Conservation (phyloP, 2,329 filamentous ascomycete genomes). For the Ilyonectria robusta region DNA sequence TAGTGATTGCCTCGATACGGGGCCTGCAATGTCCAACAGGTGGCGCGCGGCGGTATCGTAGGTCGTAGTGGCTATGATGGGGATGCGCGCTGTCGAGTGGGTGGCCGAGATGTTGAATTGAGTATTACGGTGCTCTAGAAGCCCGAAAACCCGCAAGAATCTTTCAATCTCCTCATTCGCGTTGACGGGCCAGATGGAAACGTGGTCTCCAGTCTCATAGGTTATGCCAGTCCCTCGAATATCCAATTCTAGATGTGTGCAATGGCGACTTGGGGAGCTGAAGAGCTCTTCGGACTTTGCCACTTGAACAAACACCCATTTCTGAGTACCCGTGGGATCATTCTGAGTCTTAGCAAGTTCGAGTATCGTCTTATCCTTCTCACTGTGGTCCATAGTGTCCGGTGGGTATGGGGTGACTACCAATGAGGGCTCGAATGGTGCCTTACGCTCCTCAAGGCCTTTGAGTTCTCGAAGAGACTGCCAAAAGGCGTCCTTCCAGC, state of each 20-base stretch:
- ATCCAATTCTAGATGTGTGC: conserved; percentile 3
- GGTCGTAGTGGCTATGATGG: neutral
- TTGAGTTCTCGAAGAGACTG: neutral
- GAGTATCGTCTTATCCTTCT: no score
- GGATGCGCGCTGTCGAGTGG: neutral
- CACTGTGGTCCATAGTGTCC: no score
- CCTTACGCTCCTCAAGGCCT: neutral
- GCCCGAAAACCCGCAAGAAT: neutral
- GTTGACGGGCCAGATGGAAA: conserved; percentile 6
- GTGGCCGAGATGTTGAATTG: neutral
- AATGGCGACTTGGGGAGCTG: neutral
- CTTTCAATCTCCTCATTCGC: neutral
- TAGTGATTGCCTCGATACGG: neutral
- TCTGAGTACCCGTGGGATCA: neutral
- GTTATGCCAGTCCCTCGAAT: neutral
- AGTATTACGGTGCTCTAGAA: neutral
- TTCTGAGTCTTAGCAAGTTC: neutral
- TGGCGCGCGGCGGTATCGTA: conserved; percentile 4
- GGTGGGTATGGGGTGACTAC: no score
- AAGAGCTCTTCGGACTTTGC: conserved; percentile 4
- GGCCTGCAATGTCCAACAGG: neutral
- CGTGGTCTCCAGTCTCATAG: conserved; percentile 10
- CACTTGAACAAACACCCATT: neutral
- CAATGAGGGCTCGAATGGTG: no score
- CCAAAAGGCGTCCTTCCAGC: conserved; percentile 7